Evolutionary conservation across 306 rosid species (phyloP).

Genomic region (Medicago arabica): DNA sequence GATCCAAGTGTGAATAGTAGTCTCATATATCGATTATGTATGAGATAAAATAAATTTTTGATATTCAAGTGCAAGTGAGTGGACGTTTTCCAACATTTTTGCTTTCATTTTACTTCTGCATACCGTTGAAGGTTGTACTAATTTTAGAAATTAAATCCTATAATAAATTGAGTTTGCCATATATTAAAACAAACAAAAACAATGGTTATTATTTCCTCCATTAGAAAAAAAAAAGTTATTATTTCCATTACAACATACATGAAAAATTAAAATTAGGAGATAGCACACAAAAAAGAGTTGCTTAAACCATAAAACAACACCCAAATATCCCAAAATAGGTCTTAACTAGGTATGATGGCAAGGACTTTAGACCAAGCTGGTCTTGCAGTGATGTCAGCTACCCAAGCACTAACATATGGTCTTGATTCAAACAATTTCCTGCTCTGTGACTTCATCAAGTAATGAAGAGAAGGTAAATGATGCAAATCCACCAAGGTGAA

Average conservation of each 20-base stretch:
- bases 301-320: not conserved
- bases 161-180: not conserved
- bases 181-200: not conserved
- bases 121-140: too few relatives aligned
- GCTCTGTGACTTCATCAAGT: constrained; percentile 50
- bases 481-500: constrained; percentile 78
- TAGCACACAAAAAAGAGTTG: not conserved
- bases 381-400: constrained; percentile 66
- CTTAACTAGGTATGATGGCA: constrained; percentile 42
- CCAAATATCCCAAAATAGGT: not conserved
- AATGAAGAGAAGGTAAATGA: constrained; percentile 56
- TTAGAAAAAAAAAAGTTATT: not conserved
- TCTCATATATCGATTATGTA: too few relatives aligned
- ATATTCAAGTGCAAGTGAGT: too few relatives aligned
- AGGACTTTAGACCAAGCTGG: constrained; percentile 73
- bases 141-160: too few relatives aligned
- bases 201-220: not conserved
- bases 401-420: constrained; percentile 67
- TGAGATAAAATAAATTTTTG: too few relatives aligned
- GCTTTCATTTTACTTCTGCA: too few relatives aligned
- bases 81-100: too few relatives aligned
- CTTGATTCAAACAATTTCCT: constrained; percentile 55
- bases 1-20: too few relatives aligned
- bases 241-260: not conserved
- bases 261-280: not conserved